Conservation (phyloP, 345 rosid genomes). For the Eucalyptus pauciflora region DNA sequence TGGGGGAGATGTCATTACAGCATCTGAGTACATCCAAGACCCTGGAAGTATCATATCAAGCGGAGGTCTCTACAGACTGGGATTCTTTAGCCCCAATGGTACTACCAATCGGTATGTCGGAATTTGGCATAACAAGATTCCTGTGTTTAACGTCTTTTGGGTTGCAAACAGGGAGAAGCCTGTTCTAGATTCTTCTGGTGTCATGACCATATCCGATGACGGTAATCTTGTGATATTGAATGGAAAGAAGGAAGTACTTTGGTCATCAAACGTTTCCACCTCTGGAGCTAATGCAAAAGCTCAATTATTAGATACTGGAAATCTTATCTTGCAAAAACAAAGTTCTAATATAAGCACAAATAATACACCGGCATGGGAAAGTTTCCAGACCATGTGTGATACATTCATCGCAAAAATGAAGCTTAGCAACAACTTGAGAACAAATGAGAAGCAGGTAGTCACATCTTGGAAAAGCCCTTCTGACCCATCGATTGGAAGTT, state of each 20-base stretch:
- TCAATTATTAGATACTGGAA: slow-evolving; percentile 34
- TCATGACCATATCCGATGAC: slow-evolving; percentile 17
- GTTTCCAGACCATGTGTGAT: too few species aligned
- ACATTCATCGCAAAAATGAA: too few species aligned
- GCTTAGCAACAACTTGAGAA: too few species aligned
- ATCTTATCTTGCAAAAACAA: slow-evolving; percentile 22
- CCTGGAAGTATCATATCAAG: neutral
- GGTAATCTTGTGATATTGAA: slow-evolving; percentile 26
- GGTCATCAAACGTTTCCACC: slow-evolving; percentile 39
- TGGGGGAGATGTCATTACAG: neutral
- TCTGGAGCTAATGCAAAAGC: slow-evolving; percentile 3
- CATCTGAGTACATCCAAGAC: neutral
- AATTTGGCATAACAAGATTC: slow-evolving; percentile 28
- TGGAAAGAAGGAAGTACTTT: slow-evolving; percentile 4
- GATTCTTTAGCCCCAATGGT: neutral
- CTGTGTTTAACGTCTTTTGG: slow-evolving; percentile 26
- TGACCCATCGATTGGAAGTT: too few species aligned
- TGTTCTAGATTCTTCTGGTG: slow-evolving; percentile 31
- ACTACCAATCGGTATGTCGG: slow-evolving; percentile 24
- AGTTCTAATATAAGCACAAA: neutral
- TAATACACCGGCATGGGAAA: slow-evolving; percentile 18
- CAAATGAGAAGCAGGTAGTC: too few species aligned
- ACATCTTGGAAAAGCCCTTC: too few species aligned
- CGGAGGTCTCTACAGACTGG: neutral
- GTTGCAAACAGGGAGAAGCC: slow-evolving; percentile 45